phyloP scores from a whole-genome alignment of 257 asterid species.

The Vinca minor region DNA sequence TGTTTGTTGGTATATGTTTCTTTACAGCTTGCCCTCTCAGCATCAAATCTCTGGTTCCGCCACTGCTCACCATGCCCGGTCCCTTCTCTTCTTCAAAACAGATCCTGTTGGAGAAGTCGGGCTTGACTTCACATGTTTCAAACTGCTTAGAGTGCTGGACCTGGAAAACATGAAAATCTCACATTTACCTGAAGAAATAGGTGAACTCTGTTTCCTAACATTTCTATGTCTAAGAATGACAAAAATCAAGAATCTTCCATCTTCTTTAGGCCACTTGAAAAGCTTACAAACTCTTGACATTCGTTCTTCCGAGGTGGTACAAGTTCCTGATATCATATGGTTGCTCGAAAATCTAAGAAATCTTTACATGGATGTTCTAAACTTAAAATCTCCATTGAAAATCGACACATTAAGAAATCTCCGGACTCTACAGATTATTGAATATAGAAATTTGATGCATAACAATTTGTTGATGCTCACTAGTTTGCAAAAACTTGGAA shows the following conservation, averaged over 20 bases:
- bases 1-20: too few species aligned
- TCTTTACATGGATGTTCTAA: not conserved
- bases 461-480: not conserved
- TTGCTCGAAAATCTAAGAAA: not conserved
- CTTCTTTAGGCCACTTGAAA: not conserved
- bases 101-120: not conserved
- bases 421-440: not conserved
- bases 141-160: constrained; percentile 3
- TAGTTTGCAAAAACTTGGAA: not conserved
- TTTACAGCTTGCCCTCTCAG: too few species aligned
- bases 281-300: not conserved
- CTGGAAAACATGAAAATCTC: not conserved
- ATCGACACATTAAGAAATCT: not conserved
- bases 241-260: not conserved
- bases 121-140: not conserved
- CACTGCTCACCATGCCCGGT: not conserved
- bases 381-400: not conserved
- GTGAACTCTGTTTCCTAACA: not conserved
- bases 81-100: not conserved
- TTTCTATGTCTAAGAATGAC: not conserved
- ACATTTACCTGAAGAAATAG: not conserved
- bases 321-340: constrained; percentile 2
- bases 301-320: not conserved
- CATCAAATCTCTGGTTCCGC: too few species aligned
- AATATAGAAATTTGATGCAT: not conserved